These are phyloP conservation scores for Penicillium sp. DNA, from an alignment of 2,329 filamentous ascomycete genomes.

Conservation along the genomic window DNA sequence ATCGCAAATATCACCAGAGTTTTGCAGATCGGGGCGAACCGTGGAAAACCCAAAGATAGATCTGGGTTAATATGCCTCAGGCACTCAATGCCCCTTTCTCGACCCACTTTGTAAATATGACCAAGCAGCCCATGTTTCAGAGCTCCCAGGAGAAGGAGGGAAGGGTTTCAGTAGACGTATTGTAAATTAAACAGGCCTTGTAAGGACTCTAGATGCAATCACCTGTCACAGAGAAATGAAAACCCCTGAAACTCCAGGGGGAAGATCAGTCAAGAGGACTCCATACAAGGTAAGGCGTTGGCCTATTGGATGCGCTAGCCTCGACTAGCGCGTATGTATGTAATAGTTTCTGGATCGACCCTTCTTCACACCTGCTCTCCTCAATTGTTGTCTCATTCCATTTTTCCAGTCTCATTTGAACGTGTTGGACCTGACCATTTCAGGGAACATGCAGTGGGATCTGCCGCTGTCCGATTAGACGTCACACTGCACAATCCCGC, in stretches of 20 bases:
- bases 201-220: neutral
- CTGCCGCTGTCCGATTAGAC: conserved; percentile 10
- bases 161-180: neutral
- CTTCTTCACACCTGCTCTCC: conserved; percentile 5
- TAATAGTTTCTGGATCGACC: conserved; percentile 11
- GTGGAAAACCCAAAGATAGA: neutral
- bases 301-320: conserved; percentile 9
- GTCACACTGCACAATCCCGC: neutral
- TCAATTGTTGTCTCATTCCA: conserved; percentile 1
- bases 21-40: neutral
- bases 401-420: neutral
- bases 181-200: neutral
- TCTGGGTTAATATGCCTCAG: neutral
- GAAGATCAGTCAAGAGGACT: neutral
- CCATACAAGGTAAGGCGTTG: conserved; percentile 2
- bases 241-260: conserved; percentile 9
- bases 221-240: conserved; percentile 5
- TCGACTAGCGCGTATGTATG: conserved; percentile 12
- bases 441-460: conserved; percentile 10
- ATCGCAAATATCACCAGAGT: too few relatives aligned
- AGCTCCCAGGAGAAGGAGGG: neutral
- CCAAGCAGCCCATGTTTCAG: neutral
- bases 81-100: neutral
- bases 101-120: neutral
- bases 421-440: neutral